These are phyloP conservation scores for Quercus suber DNA, from an alignment of 306 rosid species.

Conservation along the genomic window DNA sequence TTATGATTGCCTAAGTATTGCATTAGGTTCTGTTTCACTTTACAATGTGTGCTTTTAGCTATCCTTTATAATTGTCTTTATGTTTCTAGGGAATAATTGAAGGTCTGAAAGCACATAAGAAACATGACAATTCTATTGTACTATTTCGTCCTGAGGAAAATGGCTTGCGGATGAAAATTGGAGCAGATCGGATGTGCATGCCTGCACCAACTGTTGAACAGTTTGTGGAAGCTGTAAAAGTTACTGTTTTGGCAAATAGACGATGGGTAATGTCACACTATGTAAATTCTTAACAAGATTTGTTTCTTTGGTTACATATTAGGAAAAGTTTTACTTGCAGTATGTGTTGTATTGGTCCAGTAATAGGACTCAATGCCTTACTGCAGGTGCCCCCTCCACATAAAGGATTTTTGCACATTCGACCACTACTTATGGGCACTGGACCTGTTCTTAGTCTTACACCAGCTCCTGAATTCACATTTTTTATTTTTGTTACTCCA, in stretches of 20 bases:
- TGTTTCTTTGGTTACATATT: too few relatives aligned
- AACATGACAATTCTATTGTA: slow-evolving; percentile 18
- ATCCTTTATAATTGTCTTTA: neutral
- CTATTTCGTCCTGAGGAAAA: slow-evolving; percentile 42
- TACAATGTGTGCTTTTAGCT: too few relatives aligned
- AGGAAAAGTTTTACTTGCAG: too few relatives aligned
- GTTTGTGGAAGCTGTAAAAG: slow-evolving; percentile 23
- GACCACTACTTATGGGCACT: too few relatives aligned
- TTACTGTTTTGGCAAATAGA: slow-evolving; percentile 22
- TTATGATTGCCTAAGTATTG: neutral
- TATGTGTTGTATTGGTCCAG: too few relatives aligned
- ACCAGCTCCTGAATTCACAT: too few relatives aligned
- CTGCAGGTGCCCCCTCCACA: too few relatives aligned
- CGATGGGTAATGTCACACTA: slow-evolving; percentile 21
- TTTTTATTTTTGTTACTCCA: too few relatives aligned
- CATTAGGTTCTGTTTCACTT: neutral
- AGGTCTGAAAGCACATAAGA: slow-evolving; percentile 26
- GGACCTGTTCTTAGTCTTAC: too few relatives aligned
- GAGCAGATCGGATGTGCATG: slow-evolving; percentile 45
- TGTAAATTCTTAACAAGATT: neutral
- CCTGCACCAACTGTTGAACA: slow-evolving; percentile 41
- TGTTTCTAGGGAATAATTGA: neutral
- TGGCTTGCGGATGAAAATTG: slow-evolving; percentile 40
- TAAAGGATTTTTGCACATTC: too few relatives aligned
- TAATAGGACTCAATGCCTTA: too few relatives aligned